A percentile compares a stretch with the other conserved stretches of the same genome.
These are phyloP conservation scores for Fusarium mundagurra DNA, from an alignment of 2,329 filamentous ascomycete genomes.

Conservation along the genomic window DNA sequence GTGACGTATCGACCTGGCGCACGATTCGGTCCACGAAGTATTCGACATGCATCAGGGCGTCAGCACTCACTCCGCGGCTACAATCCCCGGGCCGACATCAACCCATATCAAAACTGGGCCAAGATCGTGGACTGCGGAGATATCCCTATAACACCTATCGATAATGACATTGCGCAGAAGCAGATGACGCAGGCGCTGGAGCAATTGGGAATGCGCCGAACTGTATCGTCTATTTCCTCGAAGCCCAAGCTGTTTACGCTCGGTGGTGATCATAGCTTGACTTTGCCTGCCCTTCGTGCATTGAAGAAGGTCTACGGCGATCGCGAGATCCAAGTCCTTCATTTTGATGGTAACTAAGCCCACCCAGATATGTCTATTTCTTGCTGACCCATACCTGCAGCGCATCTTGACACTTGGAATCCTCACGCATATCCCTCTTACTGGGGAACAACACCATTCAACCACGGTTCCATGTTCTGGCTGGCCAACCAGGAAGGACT, in stretches of 20 bases:
- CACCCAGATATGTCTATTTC: background rate
- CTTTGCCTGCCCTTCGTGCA: conserved; percentile 75
- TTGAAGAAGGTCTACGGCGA: conserved; percentile 69
- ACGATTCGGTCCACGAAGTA: conserved; percentile 87
- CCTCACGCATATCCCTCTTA: conserved; percentile 80
- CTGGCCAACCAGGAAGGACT: conserved; percentile 83
- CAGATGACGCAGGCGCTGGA: conserved; percentile 87
- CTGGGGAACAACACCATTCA: conserved; percentile 75
- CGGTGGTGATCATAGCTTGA: conserved; percentile 79
- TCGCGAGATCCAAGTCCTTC: conserved; percentile 71
- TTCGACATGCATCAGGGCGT: conserved; percentile 82
- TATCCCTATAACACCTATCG: conserved; percentile 85
- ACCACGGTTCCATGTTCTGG: conserved; percentile 93
- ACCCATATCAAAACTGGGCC: conserved; percentile 85
- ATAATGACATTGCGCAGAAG: conserved; percentile 80
- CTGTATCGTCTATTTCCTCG: conserved; percentile 47
- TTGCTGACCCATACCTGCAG: conserved; percentile 31
- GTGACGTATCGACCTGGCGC: conserved; percentile 71
- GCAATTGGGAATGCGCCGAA: conserved; percentile 65
- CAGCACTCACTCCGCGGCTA: conserved; percentile 81
- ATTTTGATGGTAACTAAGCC: conserved; percentile 66
- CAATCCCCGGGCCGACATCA: conserved; percentile 83
- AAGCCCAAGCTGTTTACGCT: conserved; percentile 72
- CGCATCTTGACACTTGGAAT: conserved; percentile 87
- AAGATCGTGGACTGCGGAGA: conserved; percentile 90